Evolutionary conservation across 2,329 filamentous ascomycete species (phyloP), one percentile per base, ranked within the genome.

Genomic region (Fusarium temperatum): DNA sequence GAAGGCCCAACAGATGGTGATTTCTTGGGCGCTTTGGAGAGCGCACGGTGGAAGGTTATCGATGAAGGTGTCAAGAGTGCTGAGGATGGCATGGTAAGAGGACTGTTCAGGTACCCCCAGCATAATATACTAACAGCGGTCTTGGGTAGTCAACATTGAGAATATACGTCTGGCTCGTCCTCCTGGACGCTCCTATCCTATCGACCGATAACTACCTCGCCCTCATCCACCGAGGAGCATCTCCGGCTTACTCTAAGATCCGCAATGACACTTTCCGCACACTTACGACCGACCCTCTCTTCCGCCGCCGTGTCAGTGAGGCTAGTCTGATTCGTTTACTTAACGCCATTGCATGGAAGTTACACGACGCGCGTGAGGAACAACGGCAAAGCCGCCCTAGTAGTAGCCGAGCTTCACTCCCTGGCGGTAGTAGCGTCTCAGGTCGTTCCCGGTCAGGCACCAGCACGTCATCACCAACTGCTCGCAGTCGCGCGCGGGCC

Each of bases 221-320:
- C 65, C 92, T 98, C 50, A 93, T 99, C 74, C 95, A 97, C 80
- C 94, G 96, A 73, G 96, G 96, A 72, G 93, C 96, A 30, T 98
- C 96, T 7, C 95, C 96, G 2, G 95, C 95, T 51, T 98, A 99
- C 84, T 91, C 94, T 78, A 99, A 99, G 85, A 99, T 99, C 80
- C 94, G 95, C 81, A 98, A 99, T 83, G 96, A 99, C 82, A 98
- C 96, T 45, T 98, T 98, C 82, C 94, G 96, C 77, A 99, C 96
- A 2, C 87, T 99, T 62, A 96, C 96, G 38, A 98, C 96, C 58
- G 96, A 99, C 79, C 95, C 96, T n/a, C 90, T 99, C 41, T 99
- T 98, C 86, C 94, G 96, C 70, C 91, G 96, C 38, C 93, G 96
- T 66, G 96, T 99, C 68, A 98, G 94, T 66, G 96, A 99, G 83